Percentiles rank a stretch among this genome's conserved stretches.
phyloP scores from a whole-genome alignment of 257 asterid species.

The Solanum pimpinellifolium region DNA sequence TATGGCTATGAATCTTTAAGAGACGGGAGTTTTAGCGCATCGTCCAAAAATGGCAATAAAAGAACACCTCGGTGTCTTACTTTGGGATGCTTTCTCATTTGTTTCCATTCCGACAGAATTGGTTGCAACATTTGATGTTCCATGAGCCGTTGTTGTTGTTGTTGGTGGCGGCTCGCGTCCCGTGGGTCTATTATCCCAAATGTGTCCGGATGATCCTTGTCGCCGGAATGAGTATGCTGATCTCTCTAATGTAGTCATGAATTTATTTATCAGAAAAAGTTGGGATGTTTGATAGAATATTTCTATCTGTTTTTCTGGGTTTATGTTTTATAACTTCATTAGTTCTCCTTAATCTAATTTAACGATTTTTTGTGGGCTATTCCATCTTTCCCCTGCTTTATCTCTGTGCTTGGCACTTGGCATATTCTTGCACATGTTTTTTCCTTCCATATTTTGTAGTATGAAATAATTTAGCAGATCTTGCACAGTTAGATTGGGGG shows the following conservation, averaged over 20 bases:
- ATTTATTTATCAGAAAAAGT: neutral
- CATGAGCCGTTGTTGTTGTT: neutral
- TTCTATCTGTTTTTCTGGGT: neutral
- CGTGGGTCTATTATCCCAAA: conserved; percentile 30
- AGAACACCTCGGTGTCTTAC: conserved; percentile 18
- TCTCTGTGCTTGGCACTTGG: neutral
- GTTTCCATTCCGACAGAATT: neutral
- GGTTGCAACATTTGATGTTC: neutral
- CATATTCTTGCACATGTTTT: neutral
- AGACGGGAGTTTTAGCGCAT: conserved; percentile 10
- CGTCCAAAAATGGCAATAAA: conserved; percentile 20
- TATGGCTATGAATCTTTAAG: neutral
- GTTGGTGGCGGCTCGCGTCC: neutral
- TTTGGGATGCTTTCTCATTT: neutral
- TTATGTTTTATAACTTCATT: neutral
- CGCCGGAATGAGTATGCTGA: conserved; percentile 58
- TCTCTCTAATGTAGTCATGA: conserved; percentile 55
- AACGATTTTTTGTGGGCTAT: conserved; percentile 1
- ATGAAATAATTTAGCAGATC: neutral
- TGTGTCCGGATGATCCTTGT: conserved; percentile 73
- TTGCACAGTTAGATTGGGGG: no score
- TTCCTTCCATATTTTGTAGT: neutral
- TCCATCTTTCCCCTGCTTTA: neutral
- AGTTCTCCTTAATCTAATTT: neutral
- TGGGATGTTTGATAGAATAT: neutral